Percentiles rank a stretch among this genome's conserved stretches.
These are phyloP conservation scores for Mycena polygramma DNA, from an alignment of 768 basidiomycete species.

Conservation along the genomic window DNA sequence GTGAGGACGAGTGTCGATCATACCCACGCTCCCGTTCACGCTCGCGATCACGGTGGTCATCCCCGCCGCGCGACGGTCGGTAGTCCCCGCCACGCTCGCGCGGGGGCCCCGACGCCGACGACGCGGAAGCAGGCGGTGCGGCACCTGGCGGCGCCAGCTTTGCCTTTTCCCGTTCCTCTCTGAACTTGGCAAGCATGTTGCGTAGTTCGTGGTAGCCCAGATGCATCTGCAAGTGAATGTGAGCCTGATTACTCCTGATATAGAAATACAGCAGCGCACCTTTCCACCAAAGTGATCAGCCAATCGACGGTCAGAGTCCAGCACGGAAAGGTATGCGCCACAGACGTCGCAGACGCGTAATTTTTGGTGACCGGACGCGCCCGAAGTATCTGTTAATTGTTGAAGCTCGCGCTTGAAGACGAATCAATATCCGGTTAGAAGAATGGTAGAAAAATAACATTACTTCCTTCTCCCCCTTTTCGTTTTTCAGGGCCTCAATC, in stretches of 20 bases:
- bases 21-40: constrained; percentile 73
- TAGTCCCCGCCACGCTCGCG: constrained; percentile 60
- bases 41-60: constrained; percentile 75
- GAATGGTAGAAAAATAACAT: constrained; percentile 18
- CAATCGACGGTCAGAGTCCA: constrained; percentile 97
- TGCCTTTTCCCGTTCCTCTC: constrained; percentile 90
- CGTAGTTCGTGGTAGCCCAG: constrained; percentile 98
- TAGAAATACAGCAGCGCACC: constrained; percentile 61
- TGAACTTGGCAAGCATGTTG: constrained; percentile 91
- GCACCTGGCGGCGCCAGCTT: constrained; percentile 66
- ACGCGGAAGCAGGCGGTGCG: constrained; percentile 40
- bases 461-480: constrained; percentile 97
- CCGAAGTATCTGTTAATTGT: constrained; percentile 96
- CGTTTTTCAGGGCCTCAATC: constrained; percentile 96
- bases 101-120: constrained; percentile 54
- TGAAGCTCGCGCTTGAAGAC: constrained; percentile 86
- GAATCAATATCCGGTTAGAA: constrained; percentile 29
- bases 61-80: constrained; percentile 71
- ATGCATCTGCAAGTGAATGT: constrained; percentile 81
- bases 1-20: constrained; percentile 75
- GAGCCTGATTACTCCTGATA: constrained; percentile 42
- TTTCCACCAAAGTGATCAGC: constrained; percentile 99
- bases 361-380: constrained; percentile 99
- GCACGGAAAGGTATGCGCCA: constrained; percentile 97
- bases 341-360: constrained; percentile 99